Percentiles rank a stretch among this genome's conserved stretches.
These are phyloP conservation scores for Paecilomyces variotii DNA, from an alignment of 2,329 filamentous ascomycete species.

Conservation along the genomic window DNA sequence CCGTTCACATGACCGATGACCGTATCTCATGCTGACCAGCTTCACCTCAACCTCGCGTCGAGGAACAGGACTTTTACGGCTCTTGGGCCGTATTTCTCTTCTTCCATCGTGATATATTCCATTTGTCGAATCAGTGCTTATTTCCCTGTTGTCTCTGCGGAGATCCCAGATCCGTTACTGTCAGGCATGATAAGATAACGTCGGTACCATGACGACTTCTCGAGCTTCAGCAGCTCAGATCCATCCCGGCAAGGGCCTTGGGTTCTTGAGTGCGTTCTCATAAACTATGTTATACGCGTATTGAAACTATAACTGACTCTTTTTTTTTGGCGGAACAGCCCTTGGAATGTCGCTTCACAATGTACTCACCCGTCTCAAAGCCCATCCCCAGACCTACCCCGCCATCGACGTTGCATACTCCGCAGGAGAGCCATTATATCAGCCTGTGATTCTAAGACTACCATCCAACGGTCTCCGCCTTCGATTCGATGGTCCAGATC, in stretches of 20 bases:
- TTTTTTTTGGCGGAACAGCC: conserved; percentile 41
- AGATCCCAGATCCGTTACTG: neutral
- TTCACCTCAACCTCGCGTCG: neutral
- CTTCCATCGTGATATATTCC: neutral
- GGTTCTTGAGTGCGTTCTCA: conserved; percentile 47
- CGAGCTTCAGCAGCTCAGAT: conserved; percentile 48
- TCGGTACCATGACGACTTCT: conserved; percentile 25
- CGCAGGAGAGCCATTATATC: conserved; percentile 61
- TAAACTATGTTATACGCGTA: conserved; percentile 3
- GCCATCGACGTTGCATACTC: conserved; percentile 78
- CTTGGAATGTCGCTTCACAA: conserved; percentile 90
- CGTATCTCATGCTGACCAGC: neutral
- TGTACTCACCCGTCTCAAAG: conserved; percentile 77
- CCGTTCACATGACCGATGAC: conserved; percentile 19
- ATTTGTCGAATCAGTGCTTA: neutral
- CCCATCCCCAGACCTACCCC: conserved; percentile 73
- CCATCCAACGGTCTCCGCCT: conserved; percentile 81
- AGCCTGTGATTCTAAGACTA: conserved; percentile 67
- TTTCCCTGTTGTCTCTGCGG: neutral
- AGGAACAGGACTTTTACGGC: neutral
- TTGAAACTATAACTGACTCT: conserved; percentile 1
- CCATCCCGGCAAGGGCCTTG: conserved; percentile 57
- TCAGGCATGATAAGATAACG: conserved; percentile 7
- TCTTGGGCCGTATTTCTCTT: neutral
- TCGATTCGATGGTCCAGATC: conserved; percentile 88